Percentiles rank a stretch among this genome's conserved stretches.
Conservation (phyloP, 768 basidiomycete species). For the Calocybe indica region DNA sequence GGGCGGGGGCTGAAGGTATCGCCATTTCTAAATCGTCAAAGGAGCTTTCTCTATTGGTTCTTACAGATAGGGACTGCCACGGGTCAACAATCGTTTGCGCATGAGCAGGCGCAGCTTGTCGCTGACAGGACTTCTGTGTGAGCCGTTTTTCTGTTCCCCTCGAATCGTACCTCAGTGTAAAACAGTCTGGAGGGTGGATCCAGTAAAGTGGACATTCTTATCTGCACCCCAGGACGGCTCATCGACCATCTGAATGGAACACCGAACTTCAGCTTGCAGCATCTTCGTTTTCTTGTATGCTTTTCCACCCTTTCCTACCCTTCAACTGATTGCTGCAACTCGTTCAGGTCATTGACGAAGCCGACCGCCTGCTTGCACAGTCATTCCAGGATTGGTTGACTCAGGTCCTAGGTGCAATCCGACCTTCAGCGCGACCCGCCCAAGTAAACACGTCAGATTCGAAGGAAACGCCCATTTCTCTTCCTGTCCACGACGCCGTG, state of each 20-base stretch:
- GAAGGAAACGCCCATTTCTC: background rate
- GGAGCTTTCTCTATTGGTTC: slow-evolving; percentile 1
- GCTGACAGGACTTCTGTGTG: slow-evolving; percentile 52
- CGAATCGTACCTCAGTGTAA: slow-evolving; percentile 2
- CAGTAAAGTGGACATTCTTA: slow-evolving; percentile 88
- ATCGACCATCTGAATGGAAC: slow-evolving; percentile 92
- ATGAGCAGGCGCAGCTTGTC: slow-evolving; percentile 82
- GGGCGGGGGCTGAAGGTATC: slow-evolving; percentile 83
- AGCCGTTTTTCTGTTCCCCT: slow-evolving; percentile 10
- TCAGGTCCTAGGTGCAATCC: slow-evolving; percentile 74
- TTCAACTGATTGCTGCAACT: background rate
- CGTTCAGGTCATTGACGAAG: slow-evolving; percentile 89
- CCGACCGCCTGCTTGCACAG: slow-evolving; percentile 91
- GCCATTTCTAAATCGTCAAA: slow-evolving; percentile 2
- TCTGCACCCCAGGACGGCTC: slow-evolving; percentile 92
- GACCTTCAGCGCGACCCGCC: slow-evolving; percentile 16
- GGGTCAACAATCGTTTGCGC: slow-evolving; percentile 90
- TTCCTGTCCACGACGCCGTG: slow-evolving; percentile 42
- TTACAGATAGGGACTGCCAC: slow-evolving; percentile 71
- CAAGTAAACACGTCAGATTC: background rate
- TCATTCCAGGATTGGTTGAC: slow-evolving; percentile 95
- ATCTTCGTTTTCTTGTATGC: slow-evolving; percentile 88
- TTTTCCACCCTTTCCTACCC: background rate
- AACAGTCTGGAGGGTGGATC: slow-evolving; percentile 74
- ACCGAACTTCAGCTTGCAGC: slow-evolving; percentile 86